Evolutionary conservation across 2,329 filamentous ascomycete genomes (phyloP).

Genomic region (Ophiostoma quercus): DNA sequence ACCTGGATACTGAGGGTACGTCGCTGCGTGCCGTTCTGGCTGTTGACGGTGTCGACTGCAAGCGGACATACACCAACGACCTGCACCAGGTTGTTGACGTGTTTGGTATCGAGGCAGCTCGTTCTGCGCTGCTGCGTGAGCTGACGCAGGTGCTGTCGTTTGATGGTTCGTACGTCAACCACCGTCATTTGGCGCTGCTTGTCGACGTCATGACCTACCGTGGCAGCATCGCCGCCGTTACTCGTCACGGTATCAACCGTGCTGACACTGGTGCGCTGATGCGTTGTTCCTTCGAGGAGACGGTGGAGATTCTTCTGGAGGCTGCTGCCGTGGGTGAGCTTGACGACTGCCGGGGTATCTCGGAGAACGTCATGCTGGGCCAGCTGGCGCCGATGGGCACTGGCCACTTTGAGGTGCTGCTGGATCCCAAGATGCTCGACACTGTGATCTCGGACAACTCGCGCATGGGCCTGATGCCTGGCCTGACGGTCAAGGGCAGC

Average conservation of each 20-base stretch:
- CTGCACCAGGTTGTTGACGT: conserved; percentile 92
- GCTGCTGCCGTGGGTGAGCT: conserved; percentile 91
- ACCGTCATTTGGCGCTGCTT: conserved; percentile 89
- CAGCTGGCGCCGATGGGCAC: conserved; percentile 97
- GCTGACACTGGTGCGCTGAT: conserved; percentile 96
- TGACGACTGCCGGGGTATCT: conserved; percentile 96
- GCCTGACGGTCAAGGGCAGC: conserved; percentile 69
- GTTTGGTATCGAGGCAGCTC: conserved; percentile 92
- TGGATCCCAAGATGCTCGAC: conserved; percentile 93
- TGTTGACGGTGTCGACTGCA: conserved; percentile 81
- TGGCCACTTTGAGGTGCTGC: conserved; percentile 86
- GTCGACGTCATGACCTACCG: conserved; percentile 98
- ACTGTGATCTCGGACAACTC: conserved; percentile 92
- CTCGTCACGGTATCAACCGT: conserved; percentile 96
- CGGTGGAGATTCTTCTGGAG: conserved; percentile 94
- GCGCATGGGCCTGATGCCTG: conserved; percentile 73
- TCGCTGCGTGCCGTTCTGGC: conserved; percentile 77
- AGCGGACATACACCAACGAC: conserved; percentile 87
- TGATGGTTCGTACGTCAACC: conserved; percentile 98
- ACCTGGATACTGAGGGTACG: conserved; percentile 89
- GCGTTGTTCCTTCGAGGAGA: conserved; percentile 99
- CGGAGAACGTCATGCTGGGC: conserved; percentile 97
- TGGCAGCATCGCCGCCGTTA: conserved; percentile 90
- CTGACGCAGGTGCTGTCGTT: conserved; percentile 91
- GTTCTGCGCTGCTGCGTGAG: conserved; percentile 79